Evolutionary conservation across 495 filamentous ascomycete species (phyloP), one percentile per base, ranked within the genome.

Genomic region (Baudoinia panamericana): DNA sequence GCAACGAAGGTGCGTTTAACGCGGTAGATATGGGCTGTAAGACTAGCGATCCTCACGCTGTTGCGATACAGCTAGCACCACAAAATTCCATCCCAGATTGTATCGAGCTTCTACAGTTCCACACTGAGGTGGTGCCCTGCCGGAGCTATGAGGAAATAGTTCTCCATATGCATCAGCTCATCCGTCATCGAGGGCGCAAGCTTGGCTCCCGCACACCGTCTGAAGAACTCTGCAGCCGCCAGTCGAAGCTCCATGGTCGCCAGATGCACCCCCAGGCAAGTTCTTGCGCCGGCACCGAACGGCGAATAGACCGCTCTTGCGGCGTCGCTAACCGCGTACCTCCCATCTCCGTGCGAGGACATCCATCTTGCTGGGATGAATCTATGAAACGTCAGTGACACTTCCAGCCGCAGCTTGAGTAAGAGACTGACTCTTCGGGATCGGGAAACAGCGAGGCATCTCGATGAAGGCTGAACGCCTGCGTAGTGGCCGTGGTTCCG

Each of bases 111-210:
- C 30, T 17, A 17, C 30, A 33, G 50, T 36, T 32, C 46, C 48
- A 43, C 55, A 58, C 18, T 42, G 34, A 22, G n/a, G n/a, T n/a
- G n/a, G n/a, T 58, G 48, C 12, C 29, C 37, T 10, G 41, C 48
- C 17, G 56, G 56, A n/a, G 42, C 40, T 8, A 51, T 48, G 20
- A 59, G 37, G 35, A 59, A 56, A 33, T 41, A 56, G 37, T 55
- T 55, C 43, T 48, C 41, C 16, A 44, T 29, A 25, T 52, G 45
- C 54, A 59, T 59, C 24, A 41, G 42, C 30, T 37, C 39, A 15
- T 29, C 32, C 4, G 37, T 52, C 18, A 47, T 42, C 1, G 46
- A 41, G 8, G 39, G 26, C 9, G 19, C 11, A 6, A 46, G n/a
- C 4, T 30, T 35, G 0, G 35, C 54, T 4, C 30, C 36, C n/a